phyloP scores from a whole-genome alignment of 768 basidiomycete genomes.

The Collybiopsis confluens region DNA sequence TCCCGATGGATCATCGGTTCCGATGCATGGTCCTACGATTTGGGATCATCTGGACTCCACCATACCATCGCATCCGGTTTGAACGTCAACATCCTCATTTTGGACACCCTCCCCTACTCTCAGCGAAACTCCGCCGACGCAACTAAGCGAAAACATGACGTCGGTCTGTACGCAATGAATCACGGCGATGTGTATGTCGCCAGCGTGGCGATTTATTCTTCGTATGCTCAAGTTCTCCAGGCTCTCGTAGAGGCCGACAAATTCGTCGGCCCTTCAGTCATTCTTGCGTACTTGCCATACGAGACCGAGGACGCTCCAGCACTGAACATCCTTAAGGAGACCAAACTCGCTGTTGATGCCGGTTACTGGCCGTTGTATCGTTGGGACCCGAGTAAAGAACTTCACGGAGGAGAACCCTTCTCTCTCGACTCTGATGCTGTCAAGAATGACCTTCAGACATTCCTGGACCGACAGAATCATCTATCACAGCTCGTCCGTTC shows the following conservation, averaged over 20 bases:
- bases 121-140: conserved; percentile 65
- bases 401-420: conserved; percentile 77
- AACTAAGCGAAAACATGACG: conserved; percentile 87
- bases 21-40: conserved; percentile 96
- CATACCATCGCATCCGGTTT: conserved; percentile 89
- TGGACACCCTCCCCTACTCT: conserved; percentile 90
- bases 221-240: conserved; percentile 92
- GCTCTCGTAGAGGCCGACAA: conserved; percentile 87
- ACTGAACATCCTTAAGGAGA: conserved; percentile 92
- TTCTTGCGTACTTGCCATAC: conserved; percentile 94
- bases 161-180: conserved; percentile 98
- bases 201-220: conserved; percentile 92
- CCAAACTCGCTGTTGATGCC: conserved; percentile 91
- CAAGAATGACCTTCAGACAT: conserved; percentile 89
- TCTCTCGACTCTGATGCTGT: conserved; percentile 88
- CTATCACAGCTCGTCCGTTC: conserved; percentile 87
- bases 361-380: conserved; percentile 99
- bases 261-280: conserved; percentile 85
- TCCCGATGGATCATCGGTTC: conserved; percentile 98
- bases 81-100: conserved; percentile 91
- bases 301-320: conserved; percentile 70
- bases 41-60: conserved; percentile 92
- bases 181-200: conserved; percentile 96
- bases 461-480: conserved; percentile 96
- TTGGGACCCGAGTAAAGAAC: conserved; percentile 90